These are phyloP conservation scores for Boeremia lycopersici DNA, from an alignment of 2,329 filamentous ascomycete genomes.

Conservation along the genomic window DNA sequence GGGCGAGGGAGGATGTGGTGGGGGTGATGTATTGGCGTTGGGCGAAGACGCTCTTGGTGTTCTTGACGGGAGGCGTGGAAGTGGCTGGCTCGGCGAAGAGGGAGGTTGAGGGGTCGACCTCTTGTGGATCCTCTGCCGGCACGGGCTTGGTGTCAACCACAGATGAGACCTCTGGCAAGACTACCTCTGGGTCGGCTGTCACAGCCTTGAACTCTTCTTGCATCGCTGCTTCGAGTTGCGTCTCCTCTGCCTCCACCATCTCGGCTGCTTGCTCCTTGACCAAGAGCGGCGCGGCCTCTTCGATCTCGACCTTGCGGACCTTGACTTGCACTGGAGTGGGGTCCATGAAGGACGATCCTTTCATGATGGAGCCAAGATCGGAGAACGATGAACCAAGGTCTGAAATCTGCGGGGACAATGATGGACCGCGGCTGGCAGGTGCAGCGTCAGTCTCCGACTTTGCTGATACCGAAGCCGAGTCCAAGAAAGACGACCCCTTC, in stretches of 20 bases:
- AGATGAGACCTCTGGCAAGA: neutral
- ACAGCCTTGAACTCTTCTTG: conserved; percentile 6
- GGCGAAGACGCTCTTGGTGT: conserved; percentile 21
- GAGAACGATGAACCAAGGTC: conserved; percentile 9
- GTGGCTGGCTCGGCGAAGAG: conserved; percentile 33
- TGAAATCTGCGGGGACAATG: neutral
- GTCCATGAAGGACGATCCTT: conserved; percentile 30
- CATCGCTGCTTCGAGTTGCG: conserved; percentile 7
- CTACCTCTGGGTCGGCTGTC: conserved; percentile 6
- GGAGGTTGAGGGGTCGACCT: conserved; percentile 16
- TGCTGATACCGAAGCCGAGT: conserved; percentile 1
- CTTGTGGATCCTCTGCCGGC: neutral
- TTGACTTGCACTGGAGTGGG: conserved; percentile 4
- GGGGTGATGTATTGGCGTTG: conserved; percentile 50
- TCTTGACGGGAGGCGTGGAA: conserved; percentile 15
- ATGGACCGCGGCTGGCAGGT: neutral
- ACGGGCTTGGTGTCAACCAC: neutral
- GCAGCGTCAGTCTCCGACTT: neutral
- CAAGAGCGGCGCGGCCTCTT: conserved; percentile 3
- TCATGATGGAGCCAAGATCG: conserved; percentile 33
- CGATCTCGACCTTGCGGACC: neutral
- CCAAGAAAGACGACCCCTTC: conserved; percentile 32
- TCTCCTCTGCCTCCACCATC: neutral
- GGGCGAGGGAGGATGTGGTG: conserved; percentile 52
- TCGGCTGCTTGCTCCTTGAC: conserved; percentile 1